phyloP scores from a whole-genome alignment of 2,329 filamentous ascomycete genomes.

The Trichoderma brevicompactum region DNA sequence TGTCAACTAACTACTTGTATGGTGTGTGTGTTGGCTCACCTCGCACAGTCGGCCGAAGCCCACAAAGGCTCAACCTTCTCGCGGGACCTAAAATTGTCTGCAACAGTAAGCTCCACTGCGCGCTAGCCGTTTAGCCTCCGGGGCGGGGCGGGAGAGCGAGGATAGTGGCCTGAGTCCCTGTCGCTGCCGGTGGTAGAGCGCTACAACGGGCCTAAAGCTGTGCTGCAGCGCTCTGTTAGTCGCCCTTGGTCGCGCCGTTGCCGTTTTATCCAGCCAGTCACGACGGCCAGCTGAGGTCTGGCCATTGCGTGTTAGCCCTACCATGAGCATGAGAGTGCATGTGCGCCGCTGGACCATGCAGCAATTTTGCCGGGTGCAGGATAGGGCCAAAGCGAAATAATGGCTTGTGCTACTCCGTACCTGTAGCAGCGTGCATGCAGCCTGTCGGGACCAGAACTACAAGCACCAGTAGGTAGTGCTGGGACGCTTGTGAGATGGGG shows the following conservation, averaged over 20 bases:
- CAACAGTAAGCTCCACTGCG: background rate
- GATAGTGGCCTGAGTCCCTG: constrained; percentile 1
- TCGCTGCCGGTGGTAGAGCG: background rate
- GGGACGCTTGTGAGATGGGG: background rate
- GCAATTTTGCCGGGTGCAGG: background rate
- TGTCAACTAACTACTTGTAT: background rate
- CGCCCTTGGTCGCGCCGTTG: background rate
- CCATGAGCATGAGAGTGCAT: background rate
- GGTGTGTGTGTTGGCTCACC: background rate
- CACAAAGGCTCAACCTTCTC: background rate
- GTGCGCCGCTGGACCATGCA: background rate
- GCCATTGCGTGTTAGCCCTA: constrained; percentile 5
- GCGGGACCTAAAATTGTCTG: constrained; percentile 7
- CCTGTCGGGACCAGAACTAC: background rate
- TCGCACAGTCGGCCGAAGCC: background rate
- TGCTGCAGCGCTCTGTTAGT: background rate
- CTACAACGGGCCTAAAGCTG: background rate
- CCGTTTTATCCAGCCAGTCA: constrained; percentile 26
- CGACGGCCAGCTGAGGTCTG: background rate
- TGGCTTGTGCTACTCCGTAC: background rate
- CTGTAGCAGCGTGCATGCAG: too few relatives aligned
- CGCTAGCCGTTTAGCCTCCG: constrained; percentile 20
- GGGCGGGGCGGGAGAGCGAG: constrained; percentile 12
- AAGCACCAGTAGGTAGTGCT: background rate
- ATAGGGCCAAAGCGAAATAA: background rate